Base-by-base conservation (phyloP, 2,329 filamentous ascomycete species). In the Pyrenochaeta sp. region DNA sequence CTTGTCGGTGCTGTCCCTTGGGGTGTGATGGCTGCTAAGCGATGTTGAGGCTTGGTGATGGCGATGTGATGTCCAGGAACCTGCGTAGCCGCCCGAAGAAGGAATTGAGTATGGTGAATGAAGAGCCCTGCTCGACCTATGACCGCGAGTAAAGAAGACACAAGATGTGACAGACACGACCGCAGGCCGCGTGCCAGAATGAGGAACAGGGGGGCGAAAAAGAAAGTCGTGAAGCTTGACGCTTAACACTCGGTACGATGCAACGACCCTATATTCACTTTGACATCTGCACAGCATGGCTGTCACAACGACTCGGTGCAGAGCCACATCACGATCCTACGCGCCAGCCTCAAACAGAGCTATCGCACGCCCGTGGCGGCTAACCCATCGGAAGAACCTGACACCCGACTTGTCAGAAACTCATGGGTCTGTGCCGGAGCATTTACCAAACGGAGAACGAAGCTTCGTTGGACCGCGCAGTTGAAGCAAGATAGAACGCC, bases 271-370 rank as follows among this genome's bases (percentile, higher is more conserved):
- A 73, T 73, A 73, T 73, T 67, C 64, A 69, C 53, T 66, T 65
- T 61, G 56, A 58, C 68, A 64, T 60, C 60, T 66, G 55, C 61
- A 56, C 61, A 51, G 61, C 63, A 56, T 64, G 57, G 60, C 49
- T 60, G 53, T 52, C 55, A 66, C 49, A 53, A 51, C 45, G 49
- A 55, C 48, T 37, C 36, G 56, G 57, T 59, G 65, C 64, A 66
- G 60, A 69, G 62, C 65, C 60, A 68, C 58, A 51, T 61, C 58
- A 59, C 68, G 57, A 58, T 61, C 64, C 61, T 64, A 69, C 61
- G 67, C 66, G 67, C 70, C 67, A 70, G 66, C 63, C 66, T 73
- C 73, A 73, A 72, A 74, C 69, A 45, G 60, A 64, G 54, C 56
- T 51, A 67, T 57, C 54, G 60, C 62, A 61, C 61, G 56, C 67